Base-by-base conservation (phyloP, 2,329 filamentous ascomycete species). In the Talaromyces sp. region DNA sequence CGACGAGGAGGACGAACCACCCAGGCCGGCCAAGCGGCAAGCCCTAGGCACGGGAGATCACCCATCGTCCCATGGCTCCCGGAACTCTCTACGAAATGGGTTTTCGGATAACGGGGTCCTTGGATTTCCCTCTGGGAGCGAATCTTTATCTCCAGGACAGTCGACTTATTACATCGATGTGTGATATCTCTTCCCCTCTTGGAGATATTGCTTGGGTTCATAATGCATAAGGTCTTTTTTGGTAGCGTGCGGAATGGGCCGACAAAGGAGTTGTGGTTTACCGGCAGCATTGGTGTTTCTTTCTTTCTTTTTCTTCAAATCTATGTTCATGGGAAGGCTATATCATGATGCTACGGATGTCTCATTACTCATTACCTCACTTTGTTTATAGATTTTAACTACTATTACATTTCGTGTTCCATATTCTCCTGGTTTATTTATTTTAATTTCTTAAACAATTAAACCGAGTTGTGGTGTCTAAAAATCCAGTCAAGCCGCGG, bases 1-100 rank as follows among this genome's bases (percentile, higher is more conserved):
- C 55, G 81, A 82, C 59, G 77, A 80, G 17, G 80, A 84, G 49
- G 78, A 75, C 10, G 72, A 79, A n/a, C 65, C 27, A 69, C 71
- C 32, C 68, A 73, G 55, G 51, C 69, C 28, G 72, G 77, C 70
- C n/a, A 76, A 78, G 65, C 69, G 74, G 36, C 72, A 67, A 25
- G 69, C 67, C 3, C 55, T 72, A 33, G 65, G 63, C 62, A 58
- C 67, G 19, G 49, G 65, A 15, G 65, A 68, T 55, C 66, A 70
- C 49, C 44, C 64, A 32, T 63, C 68, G 47, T 62, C 68, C 30
- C 67, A 65, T 52, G 67, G 69, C 22, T 62, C 65, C 61, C 65
- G 68, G 55, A 64, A 65, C 49, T 66, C 68, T 27, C 63, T 69
- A 30, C 15, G 9, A 9, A 62, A 62, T 53, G 60, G 60, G 17